phyloP scores from a whole-genome alignment of 1,284 basidiomycete genomes.

The Sanguinoderma infundibulare region DNA sequence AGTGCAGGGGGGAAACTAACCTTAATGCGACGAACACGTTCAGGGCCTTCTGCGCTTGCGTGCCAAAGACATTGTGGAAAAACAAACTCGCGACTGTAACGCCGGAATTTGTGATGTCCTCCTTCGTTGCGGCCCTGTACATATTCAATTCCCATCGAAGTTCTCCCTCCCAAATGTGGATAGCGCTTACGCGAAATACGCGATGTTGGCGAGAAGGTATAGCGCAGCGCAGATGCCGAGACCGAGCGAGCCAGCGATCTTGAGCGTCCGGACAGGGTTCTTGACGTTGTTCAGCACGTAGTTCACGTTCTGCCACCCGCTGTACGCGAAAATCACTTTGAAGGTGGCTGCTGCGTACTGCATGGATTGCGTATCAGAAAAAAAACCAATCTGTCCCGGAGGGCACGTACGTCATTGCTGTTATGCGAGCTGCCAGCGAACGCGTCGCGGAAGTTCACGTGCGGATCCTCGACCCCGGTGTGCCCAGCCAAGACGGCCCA shows the following conservation, averaged over 20 bases:
- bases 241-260: conserved; percentile 67
- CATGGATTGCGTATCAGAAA: not conserved
- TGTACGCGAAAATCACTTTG: conserved; percentile 62
- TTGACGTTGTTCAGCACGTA: conserved; percentile 62
- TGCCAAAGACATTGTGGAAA: conserved; percentile 71
- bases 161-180: not conserved
- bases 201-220: conserved; percentile 70
- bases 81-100: conserved; percentile 69
- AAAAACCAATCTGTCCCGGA: not conserved
- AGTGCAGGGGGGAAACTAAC: conserved; percentile 5
- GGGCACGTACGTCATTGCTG: conserved; percentile 59
- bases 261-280: conserved; percentile 70
- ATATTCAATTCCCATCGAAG: too few relatives aligned
- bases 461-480: conserved; percentile 49
- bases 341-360: conserved; percentile 63
- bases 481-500: conserved; percentile 51
- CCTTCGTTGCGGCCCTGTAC: conserved; percentile 58
- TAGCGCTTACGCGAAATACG: conserved; percentile 68
- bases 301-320: conserved; percentile 38
- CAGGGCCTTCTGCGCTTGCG: conserved; percentile 60
- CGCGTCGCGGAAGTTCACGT: conserved; percentile 47
- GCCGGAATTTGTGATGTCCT: conserved; percentile 60
- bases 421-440: conserved; percentile 63
- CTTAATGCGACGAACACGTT: conserved; percentile 63
- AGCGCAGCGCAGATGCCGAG: conserved; percentile 56